Base-by-base conservation (phyloP, 2,329 filamentous ascomycete genomes). In the Leptographium procerum region DNA sequence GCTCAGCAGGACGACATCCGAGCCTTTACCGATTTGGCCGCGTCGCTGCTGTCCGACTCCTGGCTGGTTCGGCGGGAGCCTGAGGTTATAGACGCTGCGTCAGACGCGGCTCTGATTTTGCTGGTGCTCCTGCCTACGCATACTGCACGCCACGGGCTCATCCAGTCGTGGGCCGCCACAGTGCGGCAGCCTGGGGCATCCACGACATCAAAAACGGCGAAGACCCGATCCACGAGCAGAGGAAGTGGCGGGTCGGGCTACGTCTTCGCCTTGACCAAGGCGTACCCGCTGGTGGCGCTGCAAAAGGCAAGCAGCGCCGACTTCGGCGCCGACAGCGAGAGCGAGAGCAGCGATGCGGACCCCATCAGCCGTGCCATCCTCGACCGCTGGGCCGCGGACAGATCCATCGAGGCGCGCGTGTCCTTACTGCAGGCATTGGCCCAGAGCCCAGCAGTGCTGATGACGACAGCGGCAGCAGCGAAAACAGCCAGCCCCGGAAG, bases 341-440 rank as follows among this genome's bases (percentile, higher is more conserved):
- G 61, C 26, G 64, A 65, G 48, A 63, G 59, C n/a, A 69, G 70
- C 6, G 48, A 29, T 40, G 22, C 22, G 26, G 53, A 47, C 22
- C 60, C 73, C 7, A 73, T 76, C n/a, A 73, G 72, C 57, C 64
- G 72, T 10, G 74, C 78, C 3, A 68, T 86, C 14, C 65, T 75
- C 19, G 69, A 73, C 52, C 73, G 81, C n/a, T 86, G 83, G 83
- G 65, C 66, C 1, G 69, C 67, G 16, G 79, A 82, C 56, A 66
- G 63, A 2, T 69, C 77, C 26, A 72, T 83, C 19, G 80, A 83
- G 13, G 80, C 76, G 4, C 73, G 77, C 22, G 76, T 79, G 3
- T 73, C 80, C 2, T 78, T 86, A 29, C 70, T 86, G 14, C 76
- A 79, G 60, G 80, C 79, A 55, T 69, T 86, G 31, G 70, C 75